Evolutionary conservation across 2,329 filamentous ascomycete genomes (phyloP).

Genomic region (Beauveria asiatica): DNA sequence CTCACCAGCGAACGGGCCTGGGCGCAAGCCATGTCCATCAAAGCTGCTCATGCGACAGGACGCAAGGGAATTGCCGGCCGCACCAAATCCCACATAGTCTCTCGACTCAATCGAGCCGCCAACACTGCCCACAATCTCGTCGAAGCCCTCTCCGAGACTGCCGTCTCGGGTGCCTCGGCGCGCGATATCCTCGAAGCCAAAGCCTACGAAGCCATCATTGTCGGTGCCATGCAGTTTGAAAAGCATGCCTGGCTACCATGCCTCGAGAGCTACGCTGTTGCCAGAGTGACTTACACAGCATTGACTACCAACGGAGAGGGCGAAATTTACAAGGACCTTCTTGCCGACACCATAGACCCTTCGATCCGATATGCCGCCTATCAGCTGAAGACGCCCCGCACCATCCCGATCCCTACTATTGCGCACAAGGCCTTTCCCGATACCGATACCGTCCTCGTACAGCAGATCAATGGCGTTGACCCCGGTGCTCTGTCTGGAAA

Average conservation of each 20-base stretch:
- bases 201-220: constrained; percentile 71
- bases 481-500: constrained; percentile 31
- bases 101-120: constrained; percentile 73
- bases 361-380: constrained; percentile 93
- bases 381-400: constrained; percentile 79
- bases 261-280: constrained; percentile 64
- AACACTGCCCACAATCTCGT: constrained; percentile 61
- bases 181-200: constrained; percentile 75
- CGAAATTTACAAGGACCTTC: constrained; percentile 77
- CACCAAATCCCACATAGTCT: constrained; percentile 80
- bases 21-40: constrained; percentile 95
- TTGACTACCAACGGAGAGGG: constrained; percentile 52
- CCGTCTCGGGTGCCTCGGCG: constrained; percentile 55
- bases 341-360: constrained; percentile 81
- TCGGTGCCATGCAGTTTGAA: constrained; percentile 74
- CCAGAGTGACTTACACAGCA: constrained; percentile 74
- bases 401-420: constrained; percentile 70
- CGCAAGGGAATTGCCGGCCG: constrained; percentile 71
- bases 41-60: constrained; percentile 70
- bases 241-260: constrained; percentile 79
- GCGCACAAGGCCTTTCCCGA: constrained; percentile 70
- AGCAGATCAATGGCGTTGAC: constrained; percentile 63
- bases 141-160: constrained; percentile 53
- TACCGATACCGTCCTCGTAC: constrained; percentile 52
- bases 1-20: constrained; percentile 85